Evolutionary conservation across 176 grass and related monocot genomes (phyloP), one percentile per base, ranked within the genome.

Genomic region (Aegilops tauschii): DNA sequence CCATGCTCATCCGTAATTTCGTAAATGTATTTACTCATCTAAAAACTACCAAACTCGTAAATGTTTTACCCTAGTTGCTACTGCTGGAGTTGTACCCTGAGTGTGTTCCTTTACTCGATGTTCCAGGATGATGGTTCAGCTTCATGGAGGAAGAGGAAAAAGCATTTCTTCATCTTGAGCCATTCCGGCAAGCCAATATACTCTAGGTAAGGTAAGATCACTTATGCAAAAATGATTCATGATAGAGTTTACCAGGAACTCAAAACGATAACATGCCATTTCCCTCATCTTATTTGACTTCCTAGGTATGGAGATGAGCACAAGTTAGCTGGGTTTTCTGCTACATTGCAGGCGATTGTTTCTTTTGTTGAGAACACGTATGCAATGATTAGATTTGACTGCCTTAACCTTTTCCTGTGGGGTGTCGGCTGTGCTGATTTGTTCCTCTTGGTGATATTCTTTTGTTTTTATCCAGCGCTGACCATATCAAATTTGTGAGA

Each of bases 151-250:
- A 98, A 93, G 63, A 79, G 97, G 89, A 98, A 96, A 76, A 98
- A 98, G 0, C 97, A 98, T 86, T 96, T 96, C 82, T 96, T 98
- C 76, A 90, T 98, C 50, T 81, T 96, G 88, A 98, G 97, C 87
- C 88, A 96, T 86, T 94, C 97, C 49, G 94, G 97, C 81, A 98
- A 94, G 83, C 97, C 97, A 78, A 96, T 98, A 82, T 98, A 94
- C 84, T 96, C 97, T 37, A 96, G 97, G 92, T 96, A 75, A 65
- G 27, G 1, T 68, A 42, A 61, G 40, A 80, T 72, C 18, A 61
- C 44, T 4, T 47, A 13, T 47, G 44, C 42, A 9, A 82, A 67
- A 6, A 59, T 17, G 2, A 6, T 84, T 64, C 42, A 61, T 58
- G 21, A 42, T 34, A 6, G 0, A 52, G 36, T 81, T 64, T 61